phyloP scores from a whole-genome alignment of 257 asterid species.

The Solanum neorickii region DNA sequence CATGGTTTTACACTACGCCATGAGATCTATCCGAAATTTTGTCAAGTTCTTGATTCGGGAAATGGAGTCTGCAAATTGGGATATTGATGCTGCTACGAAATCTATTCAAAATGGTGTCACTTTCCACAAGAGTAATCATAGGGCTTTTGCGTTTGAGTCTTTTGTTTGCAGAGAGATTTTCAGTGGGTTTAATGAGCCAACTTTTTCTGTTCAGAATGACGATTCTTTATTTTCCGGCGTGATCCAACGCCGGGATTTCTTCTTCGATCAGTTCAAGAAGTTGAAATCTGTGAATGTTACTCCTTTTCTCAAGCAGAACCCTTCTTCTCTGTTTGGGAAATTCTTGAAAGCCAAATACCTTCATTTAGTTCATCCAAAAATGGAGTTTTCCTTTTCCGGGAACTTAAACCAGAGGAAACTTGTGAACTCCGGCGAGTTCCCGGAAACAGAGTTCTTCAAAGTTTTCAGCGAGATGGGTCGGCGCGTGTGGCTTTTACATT shows the following conservation, averaged over 20 bases:
- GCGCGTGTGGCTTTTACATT: conserved; percentile 73
- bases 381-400: conserved; percentile 86
- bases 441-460: conserved; percentile 78
- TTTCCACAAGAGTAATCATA: conserved; percentile 42
- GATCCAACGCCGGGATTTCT: conserved; percentile 25
- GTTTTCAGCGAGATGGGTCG: conserved; percentile 86
- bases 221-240: conserved; percentile 6
- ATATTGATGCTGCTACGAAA: conserved; percentile 62
- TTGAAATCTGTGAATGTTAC: conserved; percentile 34
- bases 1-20: conserved; percentile 44
- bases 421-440: conserved; percentile 66
- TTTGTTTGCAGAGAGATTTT: conserved; percentile 72
- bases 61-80: conserved; percentile 86
- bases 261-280: conserved; percentile 49
- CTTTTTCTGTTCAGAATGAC: conserved; percentile 14
- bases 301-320: conserved; percentile 46
- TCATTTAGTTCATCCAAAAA: conserved; percentile 73
- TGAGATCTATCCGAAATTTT: conserved; percentile 62
- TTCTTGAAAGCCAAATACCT: conserved; percentile 70
- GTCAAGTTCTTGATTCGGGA: conserved; percentile 57
- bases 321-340: conserved; percentile 45
- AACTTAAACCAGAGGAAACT: conserved; percentile 66
- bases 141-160: conserved; percentile 70
- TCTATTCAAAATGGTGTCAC: conserved; percentile 37
- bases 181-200: conserved; percentile 41